Evolutionary conservation across 2,329 filamentous ascomycete species (phyloP).

Genomic region (Ambrosiella xylebori): DNA sequence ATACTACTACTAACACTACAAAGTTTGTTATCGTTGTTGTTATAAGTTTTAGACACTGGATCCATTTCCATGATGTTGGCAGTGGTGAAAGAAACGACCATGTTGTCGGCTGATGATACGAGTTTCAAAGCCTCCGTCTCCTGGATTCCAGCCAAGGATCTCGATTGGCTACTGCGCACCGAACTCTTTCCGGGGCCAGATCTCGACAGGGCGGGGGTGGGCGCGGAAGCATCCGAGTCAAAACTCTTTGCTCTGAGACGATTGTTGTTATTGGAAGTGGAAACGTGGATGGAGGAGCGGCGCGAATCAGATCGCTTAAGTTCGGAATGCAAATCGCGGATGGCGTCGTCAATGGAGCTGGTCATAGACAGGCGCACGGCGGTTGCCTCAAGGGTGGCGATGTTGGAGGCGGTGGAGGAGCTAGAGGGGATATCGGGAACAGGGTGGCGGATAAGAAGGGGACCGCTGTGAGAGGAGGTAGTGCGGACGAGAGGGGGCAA

Average conservation of each 20-base stretch:
- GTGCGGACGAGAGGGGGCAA: conserved; percentile 30
- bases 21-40: neutral
- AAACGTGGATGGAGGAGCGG: conserved; percentile 43
- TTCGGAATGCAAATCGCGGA: conserved; percentile 53
- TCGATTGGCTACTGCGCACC: conserved; percentile 31
- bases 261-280: conserved; percentile 27
- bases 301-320: conserved; percentile 53
- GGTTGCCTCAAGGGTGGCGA: conserved; percentile 57
- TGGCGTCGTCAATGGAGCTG: conserved; percentile 62
- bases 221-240: neutral
- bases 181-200: conserved; percentile 39
- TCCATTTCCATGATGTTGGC: neutral
- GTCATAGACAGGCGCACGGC: conserved; percentile 58
- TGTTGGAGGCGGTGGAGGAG: conserved; percentile 47
- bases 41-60: neutral
- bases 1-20: no score
- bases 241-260: conserved; percentile 27
- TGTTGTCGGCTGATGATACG: no score
- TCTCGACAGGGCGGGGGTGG: conserved; percentile 25
- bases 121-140: conserved; percentile 30
- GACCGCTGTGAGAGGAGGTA: conserved; percentile 25
- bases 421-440: conserved; percentile 44
- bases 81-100: no score
- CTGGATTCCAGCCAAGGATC: conserved; percentile 38
- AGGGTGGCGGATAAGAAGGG: conserved; percentile 36